Evolutionary conservation across 2,329 filamentous ascomycete species (phyloP).

Genomic region (Septoria petroselini): DNA sequence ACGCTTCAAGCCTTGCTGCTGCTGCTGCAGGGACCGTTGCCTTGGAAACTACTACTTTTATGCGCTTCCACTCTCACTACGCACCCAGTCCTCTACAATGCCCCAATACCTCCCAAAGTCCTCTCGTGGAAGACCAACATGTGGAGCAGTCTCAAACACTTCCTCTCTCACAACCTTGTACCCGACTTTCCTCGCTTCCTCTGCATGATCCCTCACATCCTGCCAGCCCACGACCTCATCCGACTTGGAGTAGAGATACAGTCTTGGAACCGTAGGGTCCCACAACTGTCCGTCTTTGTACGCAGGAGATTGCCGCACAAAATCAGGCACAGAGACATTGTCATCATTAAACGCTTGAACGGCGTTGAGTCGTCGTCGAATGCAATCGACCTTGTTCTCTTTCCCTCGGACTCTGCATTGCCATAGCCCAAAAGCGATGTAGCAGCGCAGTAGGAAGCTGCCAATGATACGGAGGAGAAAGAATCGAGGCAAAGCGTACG

Average conservation of each 20-base stretch:
- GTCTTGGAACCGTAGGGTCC: conserved; percentile 36
- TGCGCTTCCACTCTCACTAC: too few relatives aligned
- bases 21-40: too few relatives aligned
- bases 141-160: conserved; percentile 56
- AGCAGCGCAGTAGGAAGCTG: conserved; percentile 10
- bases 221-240: conserved; percentile 56
- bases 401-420: conserved; percentile 1
- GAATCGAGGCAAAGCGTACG: conserved; percentile 20
- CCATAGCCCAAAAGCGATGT: conserved; percentile 1
- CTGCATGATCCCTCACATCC: conserved; percentile 56
- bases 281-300: neutral
- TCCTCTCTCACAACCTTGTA: conserved; percentile 50
- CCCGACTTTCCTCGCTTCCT: conserved; percentile 48
- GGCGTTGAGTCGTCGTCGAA: conserved; percentile 7
- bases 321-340: neutral
- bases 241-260: conserved; percentile 59
- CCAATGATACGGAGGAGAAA: conserved; percentile 20
- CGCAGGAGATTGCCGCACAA: too few relatives aligned
- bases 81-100: conserved; percentile 4
- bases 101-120: conserved; percentile 53
- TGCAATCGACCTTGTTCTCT: conserved; percentile 12
- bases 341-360: neutral
- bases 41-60: too few relatives aligned
- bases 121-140: conserved; percentile 60
- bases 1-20: too few relatives aligned